phyloP scores from a whole-genome alignment of 2,329 filamentous ascomycete species.

The Sporothrix humicola region DNA sequence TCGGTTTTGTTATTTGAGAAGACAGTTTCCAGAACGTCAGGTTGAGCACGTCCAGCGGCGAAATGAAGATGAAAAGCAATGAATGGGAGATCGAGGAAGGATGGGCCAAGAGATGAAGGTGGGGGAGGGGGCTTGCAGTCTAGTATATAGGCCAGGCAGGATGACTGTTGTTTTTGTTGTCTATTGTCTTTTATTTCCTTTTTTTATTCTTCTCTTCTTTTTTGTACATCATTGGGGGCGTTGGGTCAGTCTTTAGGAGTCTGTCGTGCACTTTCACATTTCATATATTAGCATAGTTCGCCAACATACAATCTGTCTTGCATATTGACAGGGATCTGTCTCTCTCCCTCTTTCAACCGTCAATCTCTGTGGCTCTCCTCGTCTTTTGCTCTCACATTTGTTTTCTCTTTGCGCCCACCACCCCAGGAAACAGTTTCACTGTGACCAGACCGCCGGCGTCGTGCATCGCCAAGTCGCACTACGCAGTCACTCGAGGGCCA shows the following conservation, averaged over 20 bases:
- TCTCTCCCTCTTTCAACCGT: not conserved
- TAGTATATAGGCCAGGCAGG: conserved; percentile 18
- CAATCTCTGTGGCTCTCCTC: not conserved
- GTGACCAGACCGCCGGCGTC: conserved; percentile 27
- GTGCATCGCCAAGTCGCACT: conserved; percentile 30
- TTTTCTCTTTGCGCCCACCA: conserved; percentile 26
- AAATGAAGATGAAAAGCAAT: not conserved
- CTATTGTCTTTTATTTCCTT: not conserved
- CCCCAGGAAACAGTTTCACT: conserved; percentile 21
- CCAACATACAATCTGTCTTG: conserved; percentile 9
- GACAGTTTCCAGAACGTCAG: conserved; percentile 18
- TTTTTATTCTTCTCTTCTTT: not conserved
- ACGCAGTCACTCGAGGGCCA: conserved; percentile 18
- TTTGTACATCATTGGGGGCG: conserved; percentile 1
- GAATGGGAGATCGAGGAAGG: not conserved
- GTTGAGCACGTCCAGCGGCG: conserved; percentile 28
- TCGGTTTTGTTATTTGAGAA: not conserved
- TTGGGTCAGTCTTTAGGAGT: not conserved
- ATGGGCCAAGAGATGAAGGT: not conserved
- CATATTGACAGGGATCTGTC: conserved; percentile 22
- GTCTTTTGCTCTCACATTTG: too few species aligned
- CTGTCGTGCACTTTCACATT: conserved; percentile 2
- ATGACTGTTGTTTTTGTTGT: not conserved
- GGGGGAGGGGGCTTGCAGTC: not conserved
- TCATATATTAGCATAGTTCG: conserved; percentile 9